These are phyloP conservation scores for Helminthosporium solani DNA, from an alignment of 2,329 filamentous ascomycete genomes.

Conservation along the genomic window DNA sequence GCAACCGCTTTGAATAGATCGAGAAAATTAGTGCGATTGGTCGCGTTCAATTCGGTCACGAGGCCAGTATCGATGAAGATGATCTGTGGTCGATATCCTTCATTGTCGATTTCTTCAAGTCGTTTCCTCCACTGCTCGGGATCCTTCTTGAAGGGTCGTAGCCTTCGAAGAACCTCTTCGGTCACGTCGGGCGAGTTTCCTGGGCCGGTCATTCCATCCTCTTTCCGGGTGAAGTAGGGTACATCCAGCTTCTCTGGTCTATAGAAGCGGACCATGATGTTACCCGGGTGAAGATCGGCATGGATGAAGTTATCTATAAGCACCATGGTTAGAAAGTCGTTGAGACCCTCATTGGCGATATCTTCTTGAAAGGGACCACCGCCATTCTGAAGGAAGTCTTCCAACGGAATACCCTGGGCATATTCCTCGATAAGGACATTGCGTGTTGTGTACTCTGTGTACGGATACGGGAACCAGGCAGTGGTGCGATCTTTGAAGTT, in stretches of 20 bases:
- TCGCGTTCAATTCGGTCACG: slow-evolving; percentile 86
- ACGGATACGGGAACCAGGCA: slow-evolving; percentile 96
- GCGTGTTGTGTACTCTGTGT: slow-evolving; percentile 86
- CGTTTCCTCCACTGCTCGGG: slow-evolving; percentile 70
- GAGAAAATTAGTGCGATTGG: slow-evolving; percentile 86
- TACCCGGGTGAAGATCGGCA: slow-evolving; percentile 92
- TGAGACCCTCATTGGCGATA: slow-evolving; percentile 90
- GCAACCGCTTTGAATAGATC: slow-evolving; percentile 94
- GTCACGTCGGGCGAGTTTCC: slow-evolving; percentile 71
- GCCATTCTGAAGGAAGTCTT: slow-evolving; percentile 86
- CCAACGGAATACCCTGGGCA: slow-evolving; percentile 87
- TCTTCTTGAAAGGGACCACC: slow-evolving; percentile 91
- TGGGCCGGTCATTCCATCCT: slow-evolving; percentile 35
- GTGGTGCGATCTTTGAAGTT: slow-evolving; percentile 89
- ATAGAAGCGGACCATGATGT: slow-evolving; percentile 99
- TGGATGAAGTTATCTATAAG: slow-evolving; percentile 97
- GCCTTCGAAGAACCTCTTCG: slow-evolving; percentile 76
- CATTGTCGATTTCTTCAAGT: slow-evolving; percentile 73
- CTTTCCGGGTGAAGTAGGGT: slow-evolving; percentile 49
- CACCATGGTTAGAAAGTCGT: slow-evolving; percentile 95
- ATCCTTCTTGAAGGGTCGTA: slow-evolving; percentile 72
- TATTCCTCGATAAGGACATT: slow-evolving; percentile 95
- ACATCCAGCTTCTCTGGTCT: slow-evolving; percentile 73
- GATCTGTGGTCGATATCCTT: slow-evolving; percentile 89
- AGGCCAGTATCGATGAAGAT: slow-evolving; percentile 97